Conservation (phyloP, 345 rosid species). For the Corchorus capsularis region DNA sequence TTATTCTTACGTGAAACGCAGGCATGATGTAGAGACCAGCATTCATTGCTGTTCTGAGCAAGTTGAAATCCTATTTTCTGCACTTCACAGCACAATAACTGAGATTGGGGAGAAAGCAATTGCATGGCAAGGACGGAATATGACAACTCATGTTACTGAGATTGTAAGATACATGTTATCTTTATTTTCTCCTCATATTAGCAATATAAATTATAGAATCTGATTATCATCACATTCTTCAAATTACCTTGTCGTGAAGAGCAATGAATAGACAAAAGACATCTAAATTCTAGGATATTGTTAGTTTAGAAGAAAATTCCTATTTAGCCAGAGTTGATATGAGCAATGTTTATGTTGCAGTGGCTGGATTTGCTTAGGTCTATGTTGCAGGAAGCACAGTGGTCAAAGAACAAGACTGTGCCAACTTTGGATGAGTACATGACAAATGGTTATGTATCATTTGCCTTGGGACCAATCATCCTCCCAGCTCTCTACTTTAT, state of each 20-base stretch:
- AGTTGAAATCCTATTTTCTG: conserved; percentile 78
- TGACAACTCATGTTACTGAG: conserved; percentile 52
- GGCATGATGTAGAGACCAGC: conserved; percentile 61
- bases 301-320: not conserved
- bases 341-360: conserved; percentile 43
- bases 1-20: conserved; percentile 30
- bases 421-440: conserved; percentile 75
- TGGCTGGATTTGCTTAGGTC: conserved; percentile 82
- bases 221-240: not conserved
- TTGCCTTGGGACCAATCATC: conserved; percentile 85
- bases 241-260: too few relatives aligned
- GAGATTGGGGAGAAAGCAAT: conserved; percentile 74
- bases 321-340: not conserved
- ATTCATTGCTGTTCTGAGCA: conserved; percentile 63
- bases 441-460: conserved; percentile 60
- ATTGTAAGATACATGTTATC: conserved; percentile 42
- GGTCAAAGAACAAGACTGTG: conserved; percentile 51
- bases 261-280: not conserved
- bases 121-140: conserved; percentile 59
- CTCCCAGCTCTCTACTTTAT: conserved; percentile 76
- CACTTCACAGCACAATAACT: conserved; percentile 58
- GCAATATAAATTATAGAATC: not conserved
- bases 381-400: conserved; percentile 62
- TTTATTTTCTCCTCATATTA: not conserved
- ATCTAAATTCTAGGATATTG: not conserved